These are phyloP conservation scores for Fusarium neocosmosporiellum DNA, from an alignment of 2,329 filamentous ascomycete genomes.

Conservation along the genomic window DNA sequence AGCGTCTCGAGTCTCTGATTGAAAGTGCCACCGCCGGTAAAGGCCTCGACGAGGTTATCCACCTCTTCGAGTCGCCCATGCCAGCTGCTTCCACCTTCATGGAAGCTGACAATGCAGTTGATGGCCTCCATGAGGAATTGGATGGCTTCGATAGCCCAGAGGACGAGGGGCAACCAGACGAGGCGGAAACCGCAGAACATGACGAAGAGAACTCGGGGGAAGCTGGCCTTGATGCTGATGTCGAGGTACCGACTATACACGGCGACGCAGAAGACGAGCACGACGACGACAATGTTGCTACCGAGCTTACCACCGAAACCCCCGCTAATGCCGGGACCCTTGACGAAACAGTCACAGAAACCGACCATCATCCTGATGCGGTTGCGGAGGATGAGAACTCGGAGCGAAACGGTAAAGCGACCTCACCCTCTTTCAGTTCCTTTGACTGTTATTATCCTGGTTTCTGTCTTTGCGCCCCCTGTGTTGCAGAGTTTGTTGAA, in stretches of 20 bases:
- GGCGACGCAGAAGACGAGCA: neutral
- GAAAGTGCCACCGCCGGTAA: slow-evolving; percentile 56
- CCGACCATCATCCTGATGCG: slow-evolving; percentile 16
- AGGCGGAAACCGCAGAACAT: slow-evolving; percentile 20
- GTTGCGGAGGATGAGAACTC: slow-evolving; percentile 12
- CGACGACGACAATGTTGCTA: slow-evolving; percentile 2
- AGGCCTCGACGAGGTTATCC: slow-evolving; percentile 55
- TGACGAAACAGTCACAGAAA: slow-evolving; percentile 6
- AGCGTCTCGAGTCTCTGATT: slow-evolving; percentile 53
- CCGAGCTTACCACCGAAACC: slow-evolving; percentile 24
- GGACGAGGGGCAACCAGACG: slow-evolving; percentile 34
- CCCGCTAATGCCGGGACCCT: slow-evolving; percentile 10
- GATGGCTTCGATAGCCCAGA: slow-evolving; percentile 42
- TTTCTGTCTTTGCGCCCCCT: slow-evolving; percentile 34
- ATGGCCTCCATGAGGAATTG: slow-evolving; percentile 36
- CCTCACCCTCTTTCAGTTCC: slow-evolving; percentile 15
- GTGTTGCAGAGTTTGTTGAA: slow-evolving; percentile 25
- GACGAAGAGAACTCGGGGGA: slow-evolving; percentile 37
- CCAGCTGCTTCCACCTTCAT: slow-evolving; percentile 24
- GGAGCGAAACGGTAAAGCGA: slow-evolving; percentile 42
- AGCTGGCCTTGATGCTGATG: slow-evolving; percentile 1
- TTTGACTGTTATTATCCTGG: slow-evolving; percentile 30
- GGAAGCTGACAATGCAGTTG: slow-evolving; percentile 26
- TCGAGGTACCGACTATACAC: neutral
- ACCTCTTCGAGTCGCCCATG: slow-evolving; percentile 50